Conservation (phyloP, 257 asterid genomes). For the Fraxinus americana region DNA sequence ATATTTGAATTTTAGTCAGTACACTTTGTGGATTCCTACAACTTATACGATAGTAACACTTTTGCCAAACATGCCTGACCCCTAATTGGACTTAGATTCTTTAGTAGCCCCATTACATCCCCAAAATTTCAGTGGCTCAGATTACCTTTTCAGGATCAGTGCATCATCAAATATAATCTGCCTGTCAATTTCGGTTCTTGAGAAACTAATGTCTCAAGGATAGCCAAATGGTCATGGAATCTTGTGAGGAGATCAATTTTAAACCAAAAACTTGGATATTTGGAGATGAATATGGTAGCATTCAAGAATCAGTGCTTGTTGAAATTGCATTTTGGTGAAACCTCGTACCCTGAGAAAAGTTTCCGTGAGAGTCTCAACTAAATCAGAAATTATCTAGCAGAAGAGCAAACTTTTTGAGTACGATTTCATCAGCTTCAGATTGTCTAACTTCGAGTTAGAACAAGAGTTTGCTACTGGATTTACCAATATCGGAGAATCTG, state of each 20-base stretch:
- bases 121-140: too few species aligned
- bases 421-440: constrained; percentile 30
- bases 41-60: too few species aligned
- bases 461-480: constrained; percentile 10
- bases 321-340: constrained; percentile 51
- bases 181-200: too few species aligned
- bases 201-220: not conserved
- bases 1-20: too few species aligned
- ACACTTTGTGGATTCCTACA: too few species aligned
- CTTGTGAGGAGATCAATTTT: constrained; percentile 19
- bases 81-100: too few species aligned
- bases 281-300: constrained; percentile 24
- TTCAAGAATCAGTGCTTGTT: constrained; percentile 25
- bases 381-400: constrained; percentile 31
- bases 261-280: constrained; percentile 16
- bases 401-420: constrained; percentile 24
- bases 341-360: constrained; percentile 53
- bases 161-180: too few species aligned
- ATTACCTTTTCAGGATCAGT: too few species aligned
- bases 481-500: too few species aligned
- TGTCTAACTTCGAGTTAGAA: constrained; percentile 34
- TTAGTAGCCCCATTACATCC: too few species aligned
- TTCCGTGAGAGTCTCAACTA: constrained; percentile 39
- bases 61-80: too few species aligned
- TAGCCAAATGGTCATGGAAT: constrained; percentile 18